Percentiles rank a stretch among this genome's conserved stretches.
phyloP scores from a whole-genome alignment of 1,284 basidiomycete genomes.

The Polyporus tsugae region DNA sequence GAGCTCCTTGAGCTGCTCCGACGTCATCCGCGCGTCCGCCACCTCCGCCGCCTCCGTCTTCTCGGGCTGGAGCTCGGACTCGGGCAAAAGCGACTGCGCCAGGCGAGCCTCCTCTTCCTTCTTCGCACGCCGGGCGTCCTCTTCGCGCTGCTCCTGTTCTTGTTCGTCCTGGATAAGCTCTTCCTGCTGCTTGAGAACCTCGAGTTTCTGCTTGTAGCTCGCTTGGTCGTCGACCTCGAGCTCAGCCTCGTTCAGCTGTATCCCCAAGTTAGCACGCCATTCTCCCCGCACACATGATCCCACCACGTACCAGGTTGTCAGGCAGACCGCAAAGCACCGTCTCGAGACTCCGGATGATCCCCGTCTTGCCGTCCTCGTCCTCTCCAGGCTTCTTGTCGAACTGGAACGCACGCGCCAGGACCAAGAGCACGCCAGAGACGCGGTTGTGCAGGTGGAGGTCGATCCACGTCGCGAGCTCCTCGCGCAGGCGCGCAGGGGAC shows the following conservation, averaged over 20 bases:
- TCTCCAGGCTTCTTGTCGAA: constrained; percentile 84
- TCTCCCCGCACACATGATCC: background rate
- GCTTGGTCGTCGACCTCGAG: constrained; percentile 95
- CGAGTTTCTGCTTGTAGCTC: constrained; percentile 97
- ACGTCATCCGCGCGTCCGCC: constrained; percentile 90
- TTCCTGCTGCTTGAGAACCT: constrained; percentile 97
- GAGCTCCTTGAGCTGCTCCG: constrained; percentile 95
- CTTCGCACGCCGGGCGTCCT: constrained; percentile 87
- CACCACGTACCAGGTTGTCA: constrained; percentile 83
- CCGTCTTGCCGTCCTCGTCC: constrained; percentile 78
- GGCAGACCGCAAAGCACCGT: constrained; percentile 93
- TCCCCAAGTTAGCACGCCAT: constrained; percentile 21
- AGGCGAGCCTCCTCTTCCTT: constrained; percentile 81
- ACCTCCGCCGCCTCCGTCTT: constrained; percentile 50
- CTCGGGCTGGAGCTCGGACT: constrained; percentile 73
- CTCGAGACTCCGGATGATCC: constrained; percentile 85
- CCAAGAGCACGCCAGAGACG: constrained; percentile 93
- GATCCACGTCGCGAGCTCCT: constrained; percentile 95
- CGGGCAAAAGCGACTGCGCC: constrained; percentile 80
- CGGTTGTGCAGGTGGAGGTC: constrained; percentile 88
- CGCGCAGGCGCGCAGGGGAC: constrained; percentile 84
- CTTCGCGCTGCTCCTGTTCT: constrained; percentile 97
- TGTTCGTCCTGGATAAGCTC: constrained; percentile 99
- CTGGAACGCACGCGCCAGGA: constrained; percentile 94
- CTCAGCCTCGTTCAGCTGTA: constrained; percentile 94